Evolutionary conservation across 495 filamentous ascomycete species (phyloP), one percentile per base, ranked within the genome.

Genomic region (Copromyces sp.): DNA sequence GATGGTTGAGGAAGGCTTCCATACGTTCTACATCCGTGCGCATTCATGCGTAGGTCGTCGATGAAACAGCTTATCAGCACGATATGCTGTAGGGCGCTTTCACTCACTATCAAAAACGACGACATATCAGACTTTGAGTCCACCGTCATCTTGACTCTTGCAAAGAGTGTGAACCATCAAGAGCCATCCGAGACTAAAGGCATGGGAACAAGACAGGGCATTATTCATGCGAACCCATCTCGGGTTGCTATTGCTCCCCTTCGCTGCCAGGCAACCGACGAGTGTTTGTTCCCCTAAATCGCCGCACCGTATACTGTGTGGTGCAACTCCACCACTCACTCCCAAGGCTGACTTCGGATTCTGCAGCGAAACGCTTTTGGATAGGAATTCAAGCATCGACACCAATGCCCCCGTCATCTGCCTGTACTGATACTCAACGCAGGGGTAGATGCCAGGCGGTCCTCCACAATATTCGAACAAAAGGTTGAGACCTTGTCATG

Each of bases 11-110:
- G 75, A 78, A 79, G 70, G 74, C 76, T 80, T 79, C 76, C 72
- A 78, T 73, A 79, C 70, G 77, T 79, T 79, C 79, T 73, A 75
- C 65, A 78, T 76, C 76, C 71, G 75, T 79, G 76, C 78, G 42
- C 20, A 70, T 80, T 81, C 44, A 80, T 81, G 78, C 79, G 74
- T 14, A 59, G 20, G 47, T 29, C 20, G 9, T 59, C 20, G 20
- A 59, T 59, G 47, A 29, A 59, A 59, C 47, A 59, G 4, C 47
- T 12, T 24, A 9, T 40, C 39, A 40, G 8, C 39, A 9, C 2
- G 5, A 12, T 40, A 9, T 37, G 35, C 39, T 40, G 39, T 3
- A 40, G 39, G 5, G 39, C 8, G 20, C 20, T 29, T 53, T 6
- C 1, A 29, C 20, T 29, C 45, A 29, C 45, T 29, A 29, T 29